Base-by-base conservation (phyloP, 2,329 filamentous ascomycete genomes). In the Fusarium musae region DNA sequence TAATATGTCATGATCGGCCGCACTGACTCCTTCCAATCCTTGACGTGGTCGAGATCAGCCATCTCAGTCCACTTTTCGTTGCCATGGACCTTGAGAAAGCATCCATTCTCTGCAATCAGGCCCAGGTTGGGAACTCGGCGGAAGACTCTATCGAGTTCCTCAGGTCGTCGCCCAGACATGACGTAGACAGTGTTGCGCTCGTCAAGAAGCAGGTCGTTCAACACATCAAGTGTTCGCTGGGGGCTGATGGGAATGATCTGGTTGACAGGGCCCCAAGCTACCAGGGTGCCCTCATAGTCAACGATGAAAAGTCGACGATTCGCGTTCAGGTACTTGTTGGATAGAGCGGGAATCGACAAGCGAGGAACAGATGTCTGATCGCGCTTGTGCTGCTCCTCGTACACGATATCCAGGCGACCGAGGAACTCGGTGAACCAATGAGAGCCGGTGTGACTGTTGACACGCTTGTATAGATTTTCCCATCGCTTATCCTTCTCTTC, bases 31-130 rank as follows among this genome's bases (percentile, higher is more conserved):
- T 97, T 97, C 96, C 96, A 98, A 8, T 87, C 86, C 32, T 87
- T 85, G 67, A 94, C 92, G 75, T 92, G 88, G 6, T 89, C 86
- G 3, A 89, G 86, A 79, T 97, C 91, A 5, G 92, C 91, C 83
- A 97, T 92, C 70, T 92, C 91, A 5, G 88, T 89, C 96, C 96
- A 98, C 40, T 89, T 87, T 30, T 89, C 87, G 21, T 85, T 87
- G 26, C 90, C 88, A 50, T 89, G 90, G 72, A 93, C 89, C 75
- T 93, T 93, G 64, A 98, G 85, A 83, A 97, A 98, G 80, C 94
- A 97, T 4, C 96, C 96, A 74, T 97, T 98, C 83, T 98, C 96
- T 1, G 96, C 96, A 73, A 98, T 97, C 9, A 98, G 86, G 6
- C 96, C 96, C 6, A 98, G 85, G 68, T 93, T 92, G 9, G 93